These are phyloP conservation scores for Kurtzmaniella quercitrusa DNA, from an alignment of 1,139 yeast genomes.

Conservation along the genomic window DNA sequence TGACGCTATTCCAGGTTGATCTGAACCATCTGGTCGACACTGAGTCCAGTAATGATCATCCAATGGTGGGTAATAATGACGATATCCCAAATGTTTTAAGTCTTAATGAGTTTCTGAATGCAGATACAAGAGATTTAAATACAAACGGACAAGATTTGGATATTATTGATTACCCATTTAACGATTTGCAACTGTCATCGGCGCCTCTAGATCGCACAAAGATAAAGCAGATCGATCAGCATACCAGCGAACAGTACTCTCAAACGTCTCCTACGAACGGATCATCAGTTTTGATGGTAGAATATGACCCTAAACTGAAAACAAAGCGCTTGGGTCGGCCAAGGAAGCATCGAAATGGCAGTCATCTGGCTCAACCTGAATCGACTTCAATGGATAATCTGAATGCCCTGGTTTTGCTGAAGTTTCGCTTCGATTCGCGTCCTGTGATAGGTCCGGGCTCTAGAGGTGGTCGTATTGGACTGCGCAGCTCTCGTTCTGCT, in stretches of 20 bases:
- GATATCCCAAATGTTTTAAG: not conserved
- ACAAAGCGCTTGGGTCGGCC: slow-evolving; percentile 37
- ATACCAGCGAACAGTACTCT: not conserved
- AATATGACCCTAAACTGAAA: slow-evolving; percentile 29
- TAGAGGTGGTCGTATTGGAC: slow-evolving; percentile 33
- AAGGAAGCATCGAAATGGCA: slow-evolving; percentile 20
- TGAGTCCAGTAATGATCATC: not conserved
- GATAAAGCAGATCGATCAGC: not conserved
- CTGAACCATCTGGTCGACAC: not conserved
- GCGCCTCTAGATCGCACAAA: not conserved
- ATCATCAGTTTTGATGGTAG: slow-evolving; percentile 22
- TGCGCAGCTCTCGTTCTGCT: slow-evolving; percentile 26
- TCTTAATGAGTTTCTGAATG: not conserved
- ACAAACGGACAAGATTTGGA: not conserved
- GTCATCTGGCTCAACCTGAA: slow-evolving; percentile 19
- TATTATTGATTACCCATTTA: not conserved
- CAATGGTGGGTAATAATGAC: not conserved
- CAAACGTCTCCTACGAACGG: not conserved
- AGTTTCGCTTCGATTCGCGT: slow-evolving; percentile 32
- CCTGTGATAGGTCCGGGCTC: slow-evolving; percentile 46
- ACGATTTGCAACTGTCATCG: not conserved
- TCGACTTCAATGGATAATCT: slow-evolving; percentile 28
- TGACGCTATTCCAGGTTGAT: not conserved
- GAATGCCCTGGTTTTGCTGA: slow-evolving; percentile 30
- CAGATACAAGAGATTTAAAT: not conserved